Conservation (phyloP, 768 basidiomycete genomes). For the Termitomyces sp. region DNA sequence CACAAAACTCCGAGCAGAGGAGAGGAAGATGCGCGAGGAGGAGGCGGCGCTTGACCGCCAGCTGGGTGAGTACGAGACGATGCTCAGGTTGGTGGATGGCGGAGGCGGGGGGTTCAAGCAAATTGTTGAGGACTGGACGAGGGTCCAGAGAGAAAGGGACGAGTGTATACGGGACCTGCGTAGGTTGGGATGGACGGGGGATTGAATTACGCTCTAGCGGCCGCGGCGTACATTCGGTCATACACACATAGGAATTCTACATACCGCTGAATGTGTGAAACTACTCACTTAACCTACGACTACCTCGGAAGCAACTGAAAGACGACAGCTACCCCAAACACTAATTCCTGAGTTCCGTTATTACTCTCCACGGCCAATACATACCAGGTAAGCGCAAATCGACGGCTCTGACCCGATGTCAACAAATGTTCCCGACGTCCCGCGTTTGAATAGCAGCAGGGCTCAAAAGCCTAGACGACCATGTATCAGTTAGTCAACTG, state of each 20-base stretch:
- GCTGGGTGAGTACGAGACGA: constrained; percentile 36
- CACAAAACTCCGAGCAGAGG: constrained; percentile 29
- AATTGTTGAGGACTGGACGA: constrained; percentile 45
- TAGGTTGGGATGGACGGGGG: constrained; percentile 48
- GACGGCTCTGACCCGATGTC: too few relatives aligned
- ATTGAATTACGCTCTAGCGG: constrained; percentile 18
- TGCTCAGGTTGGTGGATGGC: constrained; percentile 41
- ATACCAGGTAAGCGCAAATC: too few relatives aligned
- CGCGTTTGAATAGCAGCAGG: not conserved
- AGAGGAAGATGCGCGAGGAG: constrained; percentile 33
- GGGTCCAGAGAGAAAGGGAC: constrained; percentile 44
- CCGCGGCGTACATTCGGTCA: not conserved
- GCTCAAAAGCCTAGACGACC: not conserved
- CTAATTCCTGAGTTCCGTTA: too few relatives aligned
- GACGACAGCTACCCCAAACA: too few relatives aligned
- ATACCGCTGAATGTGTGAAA: too few relatives aligned
- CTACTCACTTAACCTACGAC: not conserved
- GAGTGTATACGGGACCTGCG: constrained; percentile 47
- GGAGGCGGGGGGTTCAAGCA: constrained; percentile 38
- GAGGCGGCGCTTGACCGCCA: constrained; percentile 32
- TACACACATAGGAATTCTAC: too few relatives aligned
- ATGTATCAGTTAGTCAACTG: not conserved
- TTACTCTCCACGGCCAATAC: too few relatives aligned
- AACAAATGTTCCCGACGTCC: too few relatives aligned
- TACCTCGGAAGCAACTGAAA: too few relatives aligned